A percentile compares a stretch with the other conserved stretches of the same genome.
These are phyloP conservation scores for Hypsizygus marmoreus DNA, from an alignment of 768 basidiomycete species.

Conservation along the genomic window DNA sequence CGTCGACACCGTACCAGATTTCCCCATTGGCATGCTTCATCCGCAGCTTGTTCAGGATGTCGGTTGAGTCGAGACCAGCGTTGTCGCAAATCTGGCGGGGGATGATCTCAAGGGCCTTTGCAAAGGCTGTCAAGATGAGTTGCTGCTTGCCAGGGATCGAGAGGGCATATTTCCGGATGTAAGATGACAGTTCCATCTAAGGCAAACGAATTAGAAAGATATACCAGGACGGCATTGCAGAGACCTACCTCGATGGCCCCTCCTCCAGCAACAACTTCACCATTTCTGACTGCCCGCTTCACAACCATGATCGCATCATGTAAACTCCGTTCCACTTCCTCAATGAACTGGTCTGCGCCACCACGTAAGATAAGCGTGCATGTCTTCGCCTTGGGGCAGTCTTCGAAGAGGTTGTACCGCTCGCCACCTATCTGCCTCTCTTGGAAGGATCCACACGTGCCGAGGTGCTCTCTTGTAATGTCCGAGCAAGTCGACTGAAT, in stretches of 20 bases:
- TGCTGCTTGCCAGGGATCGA: conserved; percentile 96
- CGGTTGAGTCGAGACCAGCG: conserved; percentile 96
- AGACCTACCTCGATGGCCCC: conserved; percentile 90
- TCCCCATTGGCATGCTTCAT: conserved; percentile 93
- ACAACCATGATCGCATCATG: conserved; percentile 99
- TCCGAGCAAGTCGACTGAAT: conserved; percentile 96
- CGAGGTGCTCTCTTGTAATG: conserved; percentile 86
- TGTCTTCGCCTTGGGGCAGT: conserved; percentile 91
- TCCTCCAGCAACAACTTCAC: conserved; percentile 95
- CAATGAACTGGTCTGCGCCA: conserved; percentile 98
- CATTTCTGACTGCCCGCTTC: conserved; percentile 93
- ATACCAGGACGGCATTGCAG: background rate
- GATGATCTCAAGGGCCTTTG: conserved; percentile 96
- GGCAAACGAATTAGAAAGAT: background rate
- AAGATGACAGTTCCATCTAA: conserved; percentile 97
- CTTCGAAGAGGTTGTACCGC: conserved; percentile 93
- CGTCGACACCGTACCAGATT: conserved; percentile 92
- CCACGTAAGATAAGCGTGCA: conserved; percentile 94
- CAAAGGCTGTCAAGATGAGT: conserved; percentile 91
- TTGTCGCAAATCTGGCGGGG: conserved; percentile 99
- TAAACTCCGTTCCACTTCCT: conserved; percentile 95
- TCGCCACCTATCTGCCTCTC: conserved; percentile 97
- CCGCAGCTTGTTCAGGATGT: conserved; percentile 94
- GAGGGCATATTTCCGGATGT: conserved; percentile 87
- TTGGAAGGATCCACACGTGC: conserved; percentile 90